Conservation (phyloP, 192 early-diverging fungal genomes). For the Mortierella hygrophila region DNA sequence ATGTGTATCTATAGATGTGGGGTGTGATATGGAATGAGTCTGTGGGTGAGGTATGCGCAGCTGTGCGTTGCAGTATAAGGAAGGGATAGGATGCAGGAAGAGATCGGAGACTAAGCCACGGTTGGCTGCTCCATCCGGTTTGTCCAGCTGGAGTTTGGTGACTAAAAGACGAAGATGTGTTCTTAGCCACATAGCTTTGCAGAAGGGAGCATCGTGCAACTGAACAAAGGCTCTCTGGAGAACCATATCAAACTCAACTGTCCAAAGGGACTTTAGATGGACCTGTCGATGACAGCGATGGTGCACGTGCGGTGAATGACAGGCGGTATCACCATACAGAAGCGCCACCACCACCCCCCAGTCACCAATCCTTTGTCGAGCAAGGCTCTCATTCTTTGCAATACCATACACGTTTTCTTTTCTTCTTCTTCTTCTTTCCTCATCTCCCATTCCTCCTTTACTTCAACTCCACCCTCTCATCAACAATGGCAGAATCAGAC, state of each 20-base stretch:
- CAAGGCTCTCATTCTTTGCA: too few relatives aligned
- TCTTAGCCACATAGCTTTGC: too few relatives aligned
- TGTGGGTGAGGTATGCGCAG: neutral
- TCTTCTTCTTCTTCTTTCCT: slow-evolving; percentile 2
- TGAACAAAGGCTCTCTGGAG: too few relatives aligned
- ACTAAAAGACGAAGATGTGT: too few relatives aligned
- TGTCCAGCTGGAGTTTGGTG: too few relatives aligned
- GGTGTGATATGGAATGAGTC: neutral
- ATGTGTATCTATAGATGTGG: neutral
- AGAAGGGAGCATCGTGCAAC: too few relatives aligned
- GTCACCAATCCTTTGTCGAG: neutral
- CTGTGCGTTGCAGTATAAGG: neutral
- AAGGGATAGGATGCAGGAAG: too few relatives aligned
- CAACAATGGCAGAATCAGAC: slow-evolving; percentile 19
- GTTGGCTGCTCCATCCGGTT: too few relatives aligned
- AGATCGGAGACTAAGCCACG: too few relatives aligned
- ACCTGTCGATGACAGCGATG: neutral
- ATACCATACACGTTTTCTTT: neutral
- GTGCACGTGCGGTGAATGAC: neutral
- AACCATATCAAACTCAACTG: neutral
- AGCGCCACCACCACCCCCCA: neutral
- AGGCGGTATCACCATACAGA: neutral
- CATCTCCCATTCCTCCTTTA: slow-evolving; percentile 8
- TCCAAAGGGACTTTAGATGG: neutral
- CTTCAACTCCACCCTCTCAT: neutral